Base-by-base conservation (phyloP, 495 filamentous ascomycete species). In the Aspergillus hancockii region DNA sequence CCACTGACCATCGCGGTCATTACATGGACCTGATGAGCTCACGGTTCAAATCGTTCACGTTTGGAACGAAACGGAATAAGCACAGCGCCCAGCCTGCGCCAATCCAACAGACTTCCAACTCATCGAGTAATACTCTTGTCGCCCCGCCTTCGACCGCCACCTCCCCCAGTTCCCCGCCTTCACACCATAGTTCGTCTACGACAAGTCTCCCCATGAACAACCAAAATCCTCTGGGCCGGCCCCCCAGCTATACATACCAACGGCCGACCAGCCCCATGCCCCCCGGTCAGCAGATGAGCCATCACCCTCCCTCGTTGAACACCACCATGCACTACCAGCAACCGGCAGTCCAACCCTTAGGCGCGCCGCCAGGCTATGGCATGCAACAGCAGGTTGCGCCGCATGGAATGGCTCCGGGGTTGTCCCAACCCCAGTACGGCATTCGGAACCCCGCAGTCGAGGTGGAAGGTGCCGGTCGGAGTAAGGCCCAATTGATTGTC, bases 391-490 rank as follows among this genome's bases (percentile, higher is more conserved):
- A 60, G 72, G 75, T 69, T 73, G 81, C 63, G 67, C 77, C 58
- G 38, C 53, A 55, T 65, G 78, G 63, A 65, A 79, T 70, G 72
- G 75, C 70, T 55, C 52, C 70, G 55, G 63, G 67, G 46, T 60
- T 78, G 65, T 66, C 69, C 31, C 73, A 67, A 32, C 67, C 70
- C 7, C 75, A 82, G 23, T 85, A 84, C 65, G 70, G 72, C 16
- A 65, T 70, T 56, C 70, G 76, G 36, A 80, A 82, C 60, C 78
- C 81, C 57, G 77, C 82, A 51, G 84, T 84, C 54, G 95, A 97
- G 72, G 89, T 97, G 23, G 92, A 97, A 64, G 92, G 90, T 28
- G 88, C 85, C 55, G 90, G 89, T 66, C 83, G 90, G 49, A 85
- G 79, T 62, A 88, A 87, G 71, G 83, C 86, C 30, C 85, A 88